These are phyloP conservation scores for Leavenworthia alabamica DNA, from an alignment of 345 rosid genomes.

Conservation along the genomic window DNA sequence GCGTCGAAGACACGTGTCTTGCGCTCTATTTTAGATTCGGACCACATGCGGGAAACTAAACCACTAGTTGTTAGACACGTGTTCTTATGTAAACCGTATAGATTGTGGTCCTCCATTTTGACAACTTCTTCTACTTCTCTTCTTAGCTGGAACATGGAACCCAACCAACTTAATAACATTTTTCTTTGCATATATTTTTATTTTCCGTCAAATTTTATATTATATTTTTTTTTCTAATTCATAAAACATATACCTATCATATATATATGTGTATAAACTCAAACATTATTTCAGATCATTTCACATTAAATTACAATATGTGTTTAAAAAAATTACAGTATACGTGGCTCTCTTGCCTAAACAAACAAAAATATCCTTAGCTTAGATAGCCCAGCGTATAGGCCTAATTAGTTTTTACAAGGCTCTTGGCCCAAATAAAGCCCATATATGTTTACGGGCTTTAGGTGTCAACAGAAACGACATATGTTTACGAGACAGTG, in stretches of 20 bases:
- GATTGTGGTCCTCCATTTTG: conserved; percentile 14
- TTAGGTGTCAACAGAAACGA: no score
- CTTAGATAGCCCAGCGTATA: no score
- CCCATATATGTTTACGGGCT: background rate
- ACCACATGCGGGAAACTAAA: conserved; percentile 16
- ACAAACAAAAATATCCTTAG: no score
- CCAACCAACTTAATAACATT: background rate
- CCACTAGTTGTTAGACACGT: conserved; percentile 17
- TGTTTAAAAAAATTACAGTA: no score
- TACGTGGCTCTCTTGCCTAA: no score
- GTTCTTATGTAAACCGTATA: background rate
- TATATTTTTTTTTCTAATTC: background rate
- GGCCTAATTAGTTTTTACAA: background rate
- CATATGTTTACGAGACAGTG: background rate
- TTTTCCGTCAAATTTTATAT: no score
- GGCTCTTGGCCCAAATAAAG: background rate
- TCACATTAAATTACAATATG: no score
- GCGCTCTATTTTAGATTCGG: conserved; percentile 24
- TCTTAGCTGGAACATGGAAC: conserved; percentile 25
- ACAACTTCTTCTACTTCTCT: conserved; percentile 9
- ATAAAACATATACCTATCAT: background rate
- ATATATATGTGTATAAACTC: background rate
- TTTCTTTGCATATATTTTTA: no score
- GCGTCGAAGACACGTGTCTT: conserved; percentile 30
- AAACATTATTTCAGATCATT: no score